Percentiles rank a stretch among this genome's conserved stretches.
These are phyloP conservation scores for Stromatinia cepivora DNA, from an alignment of 2,329 filamentous ascomycete genomes.

Conservation along the genomic window DNA sequence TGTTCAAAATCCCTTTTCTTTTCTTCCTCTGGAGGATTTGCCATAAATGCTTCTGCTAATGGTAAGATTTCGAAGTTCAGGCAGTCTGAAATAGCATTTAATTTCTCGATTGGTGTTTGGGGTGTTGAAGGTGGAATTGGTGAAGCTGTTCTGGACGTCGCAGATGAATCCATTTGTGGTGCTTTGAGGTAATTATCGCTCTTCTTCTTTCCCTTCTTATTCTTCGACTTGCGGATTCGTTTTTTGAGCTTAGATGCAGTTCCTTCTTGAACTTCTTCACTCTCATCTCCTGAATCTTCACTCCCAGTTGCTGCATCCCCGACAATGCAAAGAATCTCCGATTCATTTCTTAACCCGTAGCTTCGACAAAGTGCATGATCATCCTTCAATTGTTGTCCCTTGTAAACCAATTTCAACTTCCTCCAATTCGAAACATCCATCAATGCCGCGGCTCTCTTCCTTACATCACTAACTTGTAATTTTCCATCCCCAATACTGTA, in stretches of 20 bases:
- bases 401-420: constrained; percentile 70
- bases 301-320: constrained; percentile 52
- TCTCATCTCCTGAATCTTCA: constrained; percentile 48
- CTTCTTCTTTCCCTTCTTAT: constrained; percentile 43
- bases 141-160: constrained; percentile 36
- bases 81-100: constrained; percentile 64
- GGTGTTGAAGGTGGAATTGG: constrained; percentile 39
- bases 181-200: constrained; percentile 36
- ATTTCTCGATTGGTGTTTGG: constrained; percentile 57
- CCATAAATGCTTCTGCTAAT: constrained; percentile 61
- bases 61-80: constrained; percentile 67
- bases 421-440: constrained; percentile 60
- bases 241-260: constrained; percentile 38
- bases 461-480: constrained; percentile 64
- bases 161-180: constrained; percentile 37
- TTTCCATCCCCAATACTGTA: constrained; percentile 75
- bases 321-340: constrained; percentile 60
- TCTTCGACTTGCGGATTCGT: constrained; percentile 44
- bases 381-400: constrained; percentile 69
- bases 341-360: constrained; percentile 62
- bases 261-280: constrained; percentile 44
- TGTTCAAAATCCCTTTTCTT: constrained; percentile 74
- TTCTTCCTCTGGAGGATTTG: constrained; percentile 61
- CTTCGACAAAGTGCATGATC: constrained; percentile 56
- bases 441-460: constrained; percentile 65